Percentiles rank a stretch among this genome's conserved stretches.
These are phyloP conservation scores for Cladosporium phlei DNA, from an alignment of 2,329 filamentous ascomycete species.

Conservation along the genomic window DNA sequence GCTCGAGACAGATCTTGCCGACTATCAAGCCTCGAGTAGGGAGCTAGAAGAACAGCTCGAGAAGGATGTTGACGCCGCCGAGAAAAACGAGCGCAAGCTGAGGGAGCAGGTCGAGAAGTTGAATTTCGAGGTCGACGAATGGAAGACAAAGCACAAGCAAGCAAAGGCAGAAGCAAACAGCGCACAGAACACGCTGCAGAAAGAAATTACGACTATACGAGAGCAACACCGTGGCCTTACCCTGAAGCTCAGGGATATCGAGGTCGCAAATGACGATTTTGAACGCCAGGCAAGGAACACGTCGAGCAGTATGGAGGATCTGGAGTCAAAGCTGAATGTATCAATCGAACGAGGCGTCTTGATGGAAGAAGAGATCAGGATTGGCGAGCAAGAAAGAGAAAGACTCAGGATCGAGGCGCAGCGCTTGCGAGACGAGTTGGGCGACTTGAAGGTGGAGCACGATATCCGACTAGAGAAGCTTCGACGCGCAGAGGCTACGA, in stretches of 20 bases:
- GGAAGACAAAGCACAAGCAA: conserved; percentile 98
- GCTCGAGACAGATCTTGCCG: conserved; percentile 82
- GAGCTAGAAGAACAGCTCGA: conserved; percentile 93
- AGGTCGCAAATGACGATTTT: conserved; percentile 97
- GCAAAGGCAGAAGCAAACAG: conserved; percentile 81
- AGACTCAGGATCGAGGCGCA: conserved; percentile 83
- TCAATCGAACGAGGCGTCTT: conserved; percentile 87
- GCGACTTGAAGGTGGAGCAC: conserved; percentile 88
- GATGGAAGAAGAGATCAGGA: conserved; percentile 90
- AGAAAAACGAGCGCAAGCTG: conserved; percentile 82
- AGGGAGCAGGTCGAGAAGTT: conserved; percentile 82
- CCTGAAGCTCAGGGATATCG: conserved; percentile 82
- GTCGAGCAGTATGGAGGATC: conserved; percentile 88
- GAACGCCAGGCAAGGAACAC: conserved; percentile 95
- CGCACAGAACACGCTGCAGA: conserved; percentile 82
- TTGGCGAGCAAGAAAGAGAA: conserved; percentile 88
- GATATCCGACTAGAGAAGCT: conserved; percentile 94
- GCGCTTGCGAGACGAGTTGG: conserved; percentile 81
- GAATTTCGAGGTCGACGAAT: conserved; percentile 90
- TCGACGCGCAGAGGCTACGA: conserved; percentile 59
- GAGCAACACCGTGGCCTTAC: conserved; percentile 78
- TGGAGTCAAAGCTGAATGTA: conserved; percentile 95
- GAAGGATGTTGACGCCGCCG: conserved; percentile 90
- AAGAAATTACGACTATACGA: conserved; percentile 88
- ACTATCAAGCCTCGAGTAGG: conserved; percentile 90